Evolutionary conservation across 2,329 filamentous ascomycete genomes (phyloP), one percentile per base, ranked within the genome.

Genomic region (Xylariomycetidae sp.): DNA sequence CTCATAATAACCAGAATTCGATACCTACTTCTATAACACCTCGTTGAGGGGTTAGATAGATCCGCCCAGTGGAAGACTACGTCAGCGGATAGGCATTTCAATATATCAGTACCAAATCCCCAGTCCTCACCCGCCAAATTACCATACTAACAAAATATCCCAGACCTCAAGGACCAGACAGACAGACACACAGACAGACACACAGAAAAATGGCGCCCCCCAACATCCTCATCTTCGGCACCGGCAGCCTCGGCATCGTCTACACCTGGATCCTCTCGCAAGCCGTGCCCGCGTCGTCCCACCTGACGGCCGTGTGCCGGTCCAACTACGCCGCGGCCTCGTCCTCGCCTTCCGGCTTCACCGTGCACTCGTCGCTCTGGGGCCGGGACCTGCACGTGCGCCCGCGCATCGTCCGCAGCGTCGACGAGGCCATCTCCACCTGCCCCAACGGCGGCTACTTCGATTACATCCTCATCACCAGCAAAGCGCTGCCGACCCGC

Each of bases 201-300:
- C n/a, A n/a, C n/a, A n/a, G n/a, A 23, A 23, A n/a, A 23, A 23
- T 8, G 20, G 20, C 20, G 48, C 28, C 36, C 5, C 39, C 48
- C 15, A 48, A 40, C 27, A 30, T 51, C n/a, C 39, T 58, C 7
- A 18, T 59, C 14, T 57, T 59, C 25, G 62, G 56, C 5, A 49
- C 61, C 8, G 61, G 54, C 32, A 58, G 51, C 45, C 49, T 66
- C 17, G 57, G 56, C 17, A 27, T 45, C 2, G 45, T 52, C 7
- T 45, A 57, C 28, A 27, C 45, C 5, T 53, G 42, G 38, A 23
- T 54, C 2, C 38, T 56, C 15, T 54, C 49, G 1, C 40, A 48
- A 6, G 46, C 43, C 4, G 29, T 51, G 0, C n/a, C n/a, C n/a
- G 39, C 41, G 2, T 32, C 47, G 13, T 36, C 44, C 10, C 48